phyloP scores from a whole-genome alignment of 371 early-diverging fungal genomes.

The Coemansia sp. region DNA sequence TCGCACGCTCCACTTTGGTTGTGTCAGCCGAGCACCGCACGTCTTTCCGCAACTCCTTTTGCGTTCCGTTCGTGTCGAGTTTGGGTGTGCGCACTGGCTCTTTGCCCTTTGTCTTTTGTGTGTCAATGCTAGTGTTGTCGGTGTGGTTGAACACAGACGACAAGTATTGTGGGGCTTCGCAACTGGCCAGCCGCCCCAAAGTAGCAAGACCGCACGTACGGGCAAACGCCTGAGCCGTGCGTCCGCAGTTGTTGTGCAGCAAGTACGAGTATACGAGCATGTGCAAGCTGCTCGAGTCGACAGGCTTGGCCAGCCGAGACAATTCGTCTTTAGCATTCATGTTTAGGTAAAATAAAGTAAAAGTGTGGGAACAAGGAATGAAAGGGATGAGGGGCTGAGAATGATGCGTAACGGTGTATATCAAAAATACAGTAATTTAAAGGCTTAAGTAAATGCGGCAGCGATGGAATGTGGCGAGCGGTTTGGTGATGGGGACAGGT shows the following conservation, averaged over 20 bases:
- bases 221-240: slow-evolving; percentile 46
- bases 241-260: slow-evolving; percentile 45
- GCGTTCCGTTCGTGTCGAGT: neutral
- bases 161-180: slow-evolving; percentile 22
- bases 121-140: slow-evolving; percentile 4
- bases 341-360: neutral
- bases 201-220: slow-evolving; percentile 39
- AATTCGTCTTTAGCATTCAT: neutral
- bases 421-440: neutral
- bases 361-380: neutral
- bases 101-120: slow-evolving; percentile 11
- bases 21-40: neutral
- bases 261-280: slow-evolving; percentile 43
- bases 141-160: slow-evolving; percentile 6
- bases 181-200: slow-evolving; percentile 17
- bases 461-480: slow-evolving; percentile 1
- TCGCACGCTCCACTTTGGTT: slow-evolving; percentile 21
- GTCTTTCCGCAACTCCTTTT: slow-evolving; percentile 1
- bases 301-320: slow-evolving; percentile 3
- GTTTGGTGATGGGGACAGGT: neutral
- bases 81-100: neutral
- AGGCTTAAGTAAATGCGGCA: neutral
- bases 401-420: neutral
- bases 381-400: neutral
- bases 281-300: slow-evolving; percentile 36